Evolutionary conservation across 1,284 basidiomycete species (phyloP), one percentile per base, ranked within the genome.

Genomic region (Irpex sp.): DNA sequence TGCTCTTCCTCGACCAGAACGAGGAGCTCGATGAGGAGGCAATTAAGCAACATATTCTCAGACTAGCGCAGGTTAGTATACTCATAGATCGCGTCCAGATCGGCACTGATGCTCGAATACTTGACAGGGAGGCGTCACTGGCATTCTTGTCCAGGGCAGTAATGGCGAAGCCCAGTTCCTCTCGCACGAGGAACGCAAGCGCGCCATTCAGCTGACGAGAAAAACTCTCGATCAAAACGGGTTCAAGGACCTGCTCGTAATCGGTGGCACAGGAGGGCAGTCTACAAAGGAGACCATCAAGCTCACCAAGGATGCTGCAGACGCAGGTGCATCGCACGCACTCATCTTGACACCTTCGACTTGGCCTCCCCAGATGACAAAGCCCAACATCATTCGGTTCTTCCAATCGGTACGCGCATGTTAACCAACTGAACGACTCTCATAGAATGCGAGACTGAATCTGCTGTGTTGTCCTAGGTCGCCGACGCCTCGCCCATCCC

Each of bases 231-330:
- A 94, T 71, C 78, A 82, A 58, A 85, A 88, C 62, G 88, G 88
- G 0, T 90, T 91, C 70, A 70, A 81, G 53, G 75, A 87, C 48
- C 80, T 86, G 33, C 76, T 90, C 9, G 82, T 97, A 56, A 87
- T 96, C 62, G 93, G 90, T 7, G 94, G 94, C 0, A 94, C 93
- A 1, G 93, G 94, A 3, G 88, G 87, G 2, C 87, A 85, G 61
- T 93, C 91, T 0, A 89, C 92, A 0, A 79, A 85, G 18, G 93
- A 95, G 72, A 94, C 93, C 23, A 90, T 91, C 72, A 82, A 88
- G 70, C 80, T 96, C 47, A 89, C 88, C 67, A 71, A 76, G 21
- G 90, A 95, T 67, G 94, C 93, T 2, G 85, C 84, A 53, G 86
- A 87, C 14, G 90, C 89, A 0, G 94, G 94, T 3, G 93, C 93